phyloP scores from a whole-genome alignment of 176 grass and related monocot genomes.

The Ensete ventricosum region DNA sequence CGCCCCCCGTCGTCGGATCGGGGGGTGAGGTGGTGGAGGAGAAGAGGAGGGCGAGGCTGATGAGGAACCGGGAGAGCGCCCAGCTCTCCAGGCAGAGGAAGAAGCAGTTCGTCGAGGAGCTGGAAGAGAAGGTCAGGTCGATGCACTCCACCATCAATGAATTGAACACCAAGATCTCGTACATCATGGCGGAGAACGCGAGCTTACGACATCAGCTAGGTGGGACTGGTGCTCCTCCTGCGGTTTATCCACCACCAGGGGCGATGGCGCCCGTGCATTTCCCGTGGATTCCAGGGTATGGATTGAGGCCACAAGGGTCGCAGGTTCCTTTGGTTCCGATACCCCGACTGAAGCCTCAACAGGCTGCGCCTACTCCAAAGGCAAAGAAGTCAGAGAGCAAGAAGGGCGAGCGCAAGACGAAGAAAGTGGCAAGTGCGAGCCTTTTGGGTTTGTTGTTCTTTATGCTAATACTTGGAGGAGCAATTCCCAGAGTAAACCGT shows the following conservation, averaged over 20 bases:
- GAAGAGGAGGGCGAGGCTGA: slow-evolving; percentile 55
- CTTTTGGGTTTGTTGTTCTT: slow-evolving; percentile 65
- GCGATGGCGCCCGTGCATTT: slow-evolving; percentile 42
- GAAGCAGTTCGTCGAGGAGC: slow-evolving; percentile 80
- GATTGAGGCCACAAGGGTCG: slow-evolving; percentile 58
- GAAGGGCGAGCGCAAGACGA: slow-evolving; percentile 58
- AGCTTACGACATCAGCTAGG: slow-evolving; percentile 61
- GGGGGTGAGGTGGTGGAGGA: slow-evolving; percentile 52
- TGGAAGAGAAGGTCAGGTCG: slow-evolving; percentile 84
- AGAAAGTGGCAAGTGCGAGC: slow-evolving; percentile 86
- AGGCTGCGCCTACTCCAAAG: slow-evolving; percentile 23
- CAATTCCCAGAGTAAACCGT: slow-evolving; percentile 45
- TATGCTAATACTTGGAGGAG: slow-evolving; percentile 43
- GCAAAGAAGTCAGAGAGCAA: slow-evolving; percentile 56
- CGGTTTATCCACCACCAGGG: slow-evolving; percentile 42
- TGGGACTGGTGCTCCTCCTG: slow-evolving; percentile 24
- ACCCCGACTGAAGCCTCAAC: slow-evolving; percentile 67
- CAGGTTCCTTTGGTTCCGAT: slow-evolving; percentile 81
- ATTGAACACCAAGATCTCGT: slow-evolving; percentile 81
- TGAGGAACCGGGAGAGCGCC: slow-evolving; percentile 86
- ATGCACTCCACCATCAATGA: slow-evolving; percentile 84
- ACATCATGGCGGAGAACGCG: slow-evolving; percentile 59
- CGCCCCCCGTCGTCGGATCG: slow-evolving; percentile 21
- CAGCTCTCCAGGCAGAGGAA: slow-evolving; percentile 93
- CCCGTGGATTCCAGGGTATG: slow-evolving; percentile 83